Evolutionary conservation across 352 stramenopile genomes (phyloP), one percentile per base, ranked within the genome.

Genomic region (Pythium dissimile): DNA sequence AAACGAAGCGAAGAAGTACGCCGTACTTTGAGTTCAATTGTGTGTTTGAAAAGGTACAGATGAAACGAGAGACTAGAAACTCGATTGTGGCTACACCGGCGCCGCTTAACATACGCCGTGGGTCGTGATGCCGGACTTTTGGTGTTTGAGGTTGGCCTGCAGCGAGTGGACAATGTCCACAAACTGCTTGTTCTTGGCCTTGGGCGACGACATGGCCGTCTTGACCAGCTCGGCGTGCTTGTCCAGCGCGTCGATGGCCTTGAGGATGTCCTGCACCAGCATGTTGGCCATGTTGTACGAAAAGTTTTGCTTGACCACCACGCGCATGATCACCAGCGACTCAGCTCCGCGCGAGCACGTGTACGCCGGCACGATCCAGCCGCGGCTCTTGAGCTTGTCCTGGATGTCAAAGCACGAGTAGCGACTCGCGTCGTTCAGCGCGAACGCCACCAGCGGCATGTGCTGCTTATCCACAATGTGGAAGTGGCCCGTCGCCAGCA

Each of bases 231-330:
- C 50, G 64, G 88, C 71, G 66, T 90, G 80, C 75, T 90, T 73
- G 63, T 95, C 84, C 16, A 94, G 75, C 44, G 64, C 71, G 26
- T 90, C 74, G 54, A 95, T 92, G 34, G 86, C 82, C 54, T 92
- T 90, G 31, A 90, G 51, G 49, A 96, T 94, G 38, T 96, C 85
- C 44, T 80, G 62, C 24, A 96, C 81, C 27, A 96, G 66, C 80
- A 96, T 93, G 67, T 92, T 88, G 31, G 74, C 84, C 84, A 95
- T 94, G 68, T 90, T 75, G 56, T 81, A 87, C 23, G 82, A 82
- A 37, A 96, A 92, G 62, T 96, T 96, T 67, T 96, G 87, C 70
- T 95, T 96, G 49, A 94, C 84, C 15, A 96, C 87, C 23, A 94
- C 85, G 56, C 87, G 85, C 87, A 96, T 96, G 73, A 96, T 95